phyloP scores from a whole-genome alignment of 345 rosid species.

The Aquilaria malaccensis region DNA sequence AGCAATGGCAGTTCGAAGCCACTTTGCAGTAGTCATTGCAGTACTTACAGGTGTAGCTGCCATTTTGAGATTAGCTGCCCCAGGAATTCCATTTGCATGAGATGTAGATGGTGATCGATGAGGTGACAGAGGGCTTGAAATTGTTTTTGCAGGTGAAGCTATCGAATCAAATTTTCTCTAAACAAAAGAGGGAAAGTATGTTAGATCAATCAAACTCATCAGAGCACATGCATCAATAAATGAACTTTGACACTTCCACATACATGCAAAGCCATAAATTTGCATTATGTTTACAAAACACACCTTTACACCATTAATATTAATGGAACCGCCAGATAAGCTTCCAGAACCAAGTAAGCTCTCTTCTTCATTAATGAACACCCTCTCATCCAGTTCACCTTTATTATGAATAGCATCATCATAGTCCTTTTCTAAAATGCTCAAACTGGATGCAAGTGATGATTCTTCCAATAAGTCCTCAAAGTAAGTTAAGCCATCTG shows the following conservation, averaged over 20 bases:
- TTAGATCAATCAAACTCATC: neutral
- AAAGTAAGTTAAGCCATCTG: conserved; percentile 89
- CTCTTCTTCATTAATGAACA: conserved; percentile 81
- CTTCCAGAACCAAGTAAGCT: conserved; percentile 73
- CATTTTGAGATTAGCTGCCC: conserved; percentile 38
- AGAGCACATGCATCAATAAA: too few species aligned
- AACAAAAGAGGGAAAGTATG: conserved; percentile 11
- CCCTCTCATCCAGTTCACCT: conserved; percentile 81
- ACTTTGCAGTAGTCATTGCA: conserved; percentile 96
- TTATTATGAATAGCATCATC: conserved; percentile 50
- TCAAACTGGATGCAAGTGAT: conserved; percentile 53
- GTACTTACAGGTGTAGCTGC: conserved; percentile 85
- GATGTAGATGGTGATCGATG: conserved; percentile 53
- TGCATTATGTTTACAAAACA: conserved; percentile 10
- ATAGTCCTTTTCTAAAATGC: conserved; percentile 68
- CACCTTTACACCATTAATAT: conserved; percentile 58
- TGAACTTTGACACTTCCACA: neutral
- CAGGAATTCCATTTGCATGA: conserved; percentile 48
- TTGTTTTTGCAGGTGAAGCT: conserved; percentile 76
- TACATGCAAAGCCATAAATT: neutral
- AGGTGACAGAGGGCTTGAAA: conserved; percentile 83
- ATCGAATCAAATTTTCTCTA: conserved; percentile 70
- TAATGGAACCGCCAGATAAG: conserved; percentile 54
- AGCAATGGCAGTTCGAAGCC: conserved; percentile 83
- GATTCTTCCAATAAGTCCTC: conserved; percentile 78